phyloP scores from a whole-genome alignment of 1,139 yeast species.

The Geotrichum candidum region DNA sequence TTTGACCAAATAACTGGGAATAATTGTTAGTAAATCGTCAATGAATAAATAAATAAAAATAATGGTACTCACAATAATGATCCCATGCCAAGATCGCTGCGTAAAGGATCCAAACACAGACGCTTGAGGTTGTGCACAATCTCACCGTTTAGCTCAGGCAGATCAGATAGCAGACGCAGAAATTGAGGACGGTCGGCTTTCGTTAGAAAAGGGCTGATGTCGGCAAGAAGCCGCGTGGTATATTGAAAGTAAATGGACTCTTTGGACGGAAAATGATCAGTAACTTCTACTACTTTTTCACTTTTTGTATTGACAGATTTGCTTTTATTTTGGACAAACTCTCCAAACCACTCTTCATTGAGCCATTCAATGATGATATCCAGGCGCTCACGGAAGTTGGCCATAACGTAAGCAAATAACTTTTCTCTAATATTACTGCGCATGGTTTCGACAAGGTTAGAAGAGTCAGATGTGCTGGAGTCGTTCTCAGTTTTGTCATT shows the following conservation, averaged over 20 bases:
- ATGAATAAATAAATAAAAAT: neutral
- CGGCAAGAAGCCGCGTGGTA: conserved; percentile 68
- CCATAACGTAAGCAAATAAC: conserved; percentile 66
- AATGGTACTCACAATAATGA: conserved; percentile 27
- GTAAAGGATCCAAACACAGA: conserved; percentile 77
- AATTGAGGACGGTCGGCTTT: conserved; percentile 72
- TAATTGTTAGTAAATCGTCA: neutral
- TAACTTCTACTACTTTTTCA: conserved; percentile 7
- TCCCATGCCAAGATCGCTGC: conserved; percentile 62
- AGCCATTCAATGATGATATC: conserved; percentile 89
- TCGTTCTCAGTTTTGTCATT: neutral
- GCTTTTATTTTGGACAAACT: conserved; percentile 38
- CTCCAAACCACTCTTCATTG: conserved; percentile 92
- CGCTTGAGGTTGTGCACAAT: conserved; percentile 63
- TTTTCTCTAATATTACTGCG: conserved; percentile 61
- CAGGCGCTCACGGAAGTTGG: conserved; percentile 63
- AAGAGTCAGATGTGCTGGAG: neutral
- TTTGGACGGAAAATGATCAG: conserved; percentile 5
- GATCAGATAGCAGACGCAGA: conserved; percentile 74
- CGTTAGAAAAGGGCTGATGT: conserved; percentile 78
- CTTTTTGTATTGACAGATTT: neutral
- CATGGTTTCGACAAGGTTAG: conserved; percentile 6
- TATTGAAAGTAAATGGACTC: conserved; percentile 42
- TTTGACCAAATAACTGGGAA: conserved; percentile 76
- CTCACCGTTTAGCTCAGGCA: conserved; percentile 64